Base-by-base conservation (phyloP, 2,329 filamentous ascomycete genomes). In the Xenosphaeropsis pyriputrescens region DNA sequence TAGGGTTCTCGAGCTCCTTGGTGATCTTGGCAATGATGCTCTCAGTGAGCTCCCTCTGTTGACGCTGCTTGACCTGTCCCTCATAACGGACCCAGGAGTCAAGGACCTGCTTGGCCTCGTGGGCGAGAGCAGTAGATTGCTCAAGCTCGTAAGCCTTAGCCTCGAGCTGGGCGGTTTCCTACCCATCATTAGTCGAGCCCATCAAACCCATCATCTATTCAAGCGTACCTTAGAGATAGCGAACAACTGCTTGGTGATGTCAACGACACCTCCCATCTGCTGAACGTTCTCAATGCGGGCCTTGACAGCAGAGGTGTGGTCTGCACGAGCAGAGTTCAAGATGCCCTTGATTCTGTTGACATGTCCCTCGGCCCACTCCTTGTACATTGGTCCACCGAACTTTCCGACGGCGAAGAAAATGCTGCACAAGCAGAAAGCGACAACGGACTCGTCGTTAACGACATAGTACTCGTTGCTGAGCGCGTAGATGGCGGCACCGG, bases 391-490 rank as follows among this genome's bases (percentile, higher is more conserved):
- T 39, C 89, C 91, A 56, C 84, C 86, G 61, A 85, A 95, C 67
- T 93, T 91, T 68, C 85, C 89, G 54, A 94, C 73, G 45, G 79
- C 85, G 57, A 72, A 80, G 81, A 93, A 98, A 59, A 96, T 84
- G 60, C 81, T 85, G 58, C 96, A 70, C 55, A 98, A 72, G 63
- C 83, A 91, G 67, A 98, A 75, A 50, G 85, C 84, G 57, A 93
- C 84, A 59, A 98, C 83, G 47, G 88, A 83, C 72, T 98, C 91
- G 74, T 98, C 91, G 70, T 98, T 98, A 67, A 98, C 74, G 61
- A 98, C 86, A 67, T 95, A 96, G 72, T 96, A 86, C 76, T 98
- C 91, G 69, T 93, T 98, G 79, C 84, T 93, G 67, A 98, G 86
- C 57, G 86, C 91, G 60, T 91, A 93, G 62, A 93, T 75, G 56